These are phyloP conservation scores for Hericium rajendrae DNA, from an alignment of 768 basidiomycete species.

Conservation along the genomic window DNA sequence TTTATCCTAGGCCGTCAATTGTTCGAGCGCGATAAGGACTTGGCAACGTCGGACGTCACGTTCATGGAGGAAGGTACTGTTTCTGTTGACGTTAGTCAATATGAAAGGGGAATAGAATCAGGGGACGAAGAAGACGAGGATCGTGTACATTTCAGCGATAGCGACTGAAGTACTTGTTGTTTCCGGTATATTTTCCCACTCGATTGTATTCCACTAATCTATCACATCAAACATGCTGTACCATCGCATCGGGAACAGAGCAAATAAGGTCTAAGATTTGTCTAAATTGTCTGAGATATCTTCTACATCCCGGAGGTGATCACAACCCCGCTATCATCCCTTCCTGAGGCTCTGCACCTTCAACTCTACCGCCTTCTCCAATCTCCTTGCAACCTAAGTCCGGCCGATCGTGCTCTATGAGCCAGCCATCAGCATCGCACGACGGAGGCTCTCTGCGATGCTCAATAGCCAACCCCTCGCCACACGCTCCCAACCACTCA, in stretches of 20 bases:
- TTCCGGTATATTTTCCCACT: too few relatives aligned
- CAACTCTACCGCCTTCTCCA: slow-evolving; percentile 33
- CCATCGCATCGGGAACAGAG: too few relatives aligned
- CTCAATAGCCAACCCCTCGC: slow-evolving; percentile 38
- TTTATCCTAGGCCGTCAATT: slow-evolving; percentile 70
- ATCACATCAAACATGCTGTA: too few relatives aligned
- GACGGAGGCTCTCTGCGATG: slow-evolving; percentile 23
- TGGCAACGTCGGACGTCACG: slow-evolving; percentile 64
- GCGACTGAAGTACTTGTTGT: slow-evolving; percentile 34
- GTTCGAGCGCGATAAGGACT: slow-evolving; percentile 73
- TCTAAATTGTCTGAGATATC: not conserved
- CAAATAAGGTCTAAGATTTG: not conserved
- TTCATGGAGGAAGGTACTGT: slow-evolving; percentile 79
- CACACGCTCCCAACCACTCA: slow-evolving; percentile 57
- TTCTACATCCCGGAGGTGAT: not conserved
- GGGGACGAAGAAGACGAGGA: slow-evolving; percentile 63
- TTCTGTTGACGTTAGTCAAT: slow-evolving; percentile 85
- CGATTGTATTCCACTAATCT: too few relatives aligned
- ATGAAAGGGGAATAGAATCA: slow-evolving; percentile 51
- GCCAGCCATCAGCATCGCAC: slow-evolving; percentile 44
- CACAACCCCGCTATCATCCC: slow-evolving; percentile 10
- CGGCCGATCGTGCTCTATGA: slow-evolving; percentile 40
- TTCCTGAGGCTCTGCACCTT: slow-evolving; percentile 2
- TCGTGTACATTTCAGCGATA: slow-evolving; percentile 72
- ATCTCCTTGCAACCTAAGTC: slow-evolving; percentile 50